phyloP scores from a whole-genome alignment of 202 grass and related monocot species.

The Schoenoplectus triqueter region DNA sequence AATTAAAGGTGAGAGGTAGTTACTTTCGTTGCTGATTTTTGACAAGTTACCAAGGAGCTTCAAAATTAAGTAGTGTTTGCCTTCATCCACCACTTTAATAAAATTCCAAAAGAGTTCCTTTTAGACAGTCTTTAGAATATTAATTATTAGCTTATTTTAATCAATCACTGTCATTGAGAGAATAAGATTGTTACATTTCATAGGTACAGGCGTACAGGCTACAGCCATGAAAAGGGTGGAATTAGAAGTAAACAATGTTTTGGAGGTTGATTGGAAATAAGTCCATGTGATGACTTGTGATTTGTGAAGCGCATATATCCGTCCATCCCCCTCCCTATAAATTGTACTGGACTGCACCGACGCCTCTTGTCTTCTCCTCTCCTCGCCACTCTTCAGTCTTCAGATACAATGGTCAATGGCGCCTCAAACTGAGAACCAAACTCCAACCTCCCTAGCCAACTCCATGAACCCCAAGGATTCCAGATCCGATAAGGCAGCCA shows the following conservation, averaged over 20 bases:
- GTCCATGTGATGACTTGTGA: neutral
- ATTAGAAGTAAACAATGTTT: neutral
- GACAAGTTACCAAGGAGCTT: too few relatives aligned
- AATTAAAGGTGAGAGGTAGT: too few relatives aligned
- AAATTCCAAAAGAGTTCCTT: too few relatives aligned
- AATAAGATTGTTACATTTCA: too few relatives aligned
- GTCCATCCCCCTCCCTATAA: constrained; percentile 23
- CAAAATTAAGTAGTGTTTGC: too few relatives aligned
- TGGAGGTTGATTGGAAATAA: neutral
- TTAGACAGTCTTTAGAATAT: too few relatives aligned
- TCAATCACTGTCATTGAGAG: too few relatives aligned
- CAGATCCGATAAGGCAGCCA: constrained; percentile 4
- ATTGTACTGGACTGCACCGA: constrained; percentile 9
- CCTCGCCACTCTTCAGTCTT: neutral
- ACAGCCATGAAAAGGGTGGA: too few relatives aligned
- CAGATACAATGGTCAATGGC: constrained; percentile 2
- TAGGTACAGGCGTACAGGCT: too few relatives aligned
- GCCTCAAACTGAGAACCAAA: constrained; percentile 25
- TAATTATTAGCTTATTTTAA: too few relatives aligned
- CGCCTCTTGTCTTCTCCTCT: neutral
- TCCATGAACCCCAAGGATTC: neutral
- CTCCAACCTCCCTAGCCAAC: neutral
- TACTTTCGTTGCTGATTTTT: too few relatives aligned
- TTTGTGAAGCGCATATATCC: neutral
- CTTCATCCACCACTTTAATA: too few relatives aligned